Conservation (phyloP, 768 basidiomycete species). For the Suillus americanus region DNA sequence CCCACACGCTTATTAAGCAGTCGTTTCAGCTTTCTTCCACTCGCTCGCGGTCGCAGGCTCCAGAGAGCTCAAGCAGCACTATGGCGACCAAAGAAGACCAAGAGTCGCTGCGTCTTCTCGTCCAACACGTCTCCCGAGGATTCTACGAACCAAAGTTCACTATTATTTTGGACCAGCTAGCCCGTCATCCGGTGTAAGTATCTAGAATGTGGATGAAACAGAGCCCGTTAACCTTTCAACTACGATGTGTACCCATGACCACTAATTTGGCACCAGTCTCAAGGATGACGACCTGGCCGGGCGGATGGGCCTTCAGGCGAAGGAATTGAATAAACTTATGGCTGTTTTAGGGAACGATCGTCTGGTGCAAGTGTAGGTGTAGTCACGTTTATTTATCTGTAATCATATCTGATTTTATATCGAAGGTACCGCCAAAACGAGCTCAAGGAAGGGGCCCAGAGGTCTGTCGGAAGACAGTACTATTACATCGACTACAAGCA, state of each 20-base stretch:
- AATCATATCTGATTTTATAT: background rate
- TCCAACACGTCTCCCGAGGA: slow-evolving; percentile 89
- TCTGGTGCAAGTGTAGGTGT: slow-evolving; percentile 71
- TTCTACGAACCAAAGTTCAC: slow-evolving; percentile 95
- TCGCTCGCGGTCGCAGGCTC: background rate
- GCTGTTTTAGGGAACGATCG: slow-evolving; percentile 77
- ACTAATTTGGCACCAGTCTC: slow-evolving; percentile 48
- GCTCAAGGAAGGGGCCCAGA: slow-evolving; percentile 85
- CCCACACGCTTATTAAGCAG: background rate
- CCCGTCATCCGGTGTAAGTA: slow-evolving; percentile 93
- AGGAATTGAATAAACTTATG: slow-evolving; percentile 88
- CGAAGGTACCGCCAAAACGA: slow-evolving; percentile 86
- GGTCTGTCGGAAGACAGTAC: slow-evolving; percentile 87
- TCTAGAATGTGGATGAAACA: slow-evolving; percentile 27
- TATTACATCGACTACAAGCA: slow-evolving; percentile 96
- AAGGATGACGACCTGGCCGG: slow-evolving; percentile 95
- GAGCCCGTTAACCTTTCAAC: slow-evolving; percentile 17
- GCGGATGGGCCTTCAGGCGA: slow-evolving; percentile 83
- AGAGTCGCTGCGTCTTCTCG: slow-evolving; percentile 80
- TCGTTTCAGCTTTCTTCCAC: background rate
- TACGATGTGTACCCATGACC: background rate
- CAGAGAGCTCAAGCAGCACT: background rate
- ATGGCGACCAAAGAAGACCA: slow-evolving; percentile 79
- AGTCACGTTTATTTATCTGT: background rate
- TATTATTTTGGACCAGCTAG: slow-evolving; percentile 92